Percentiles rank a stretch among this genome's conserved stretches.
Conservation (phyloP, 345 rosid genomes). For the Durio zibethinus region DNA sequence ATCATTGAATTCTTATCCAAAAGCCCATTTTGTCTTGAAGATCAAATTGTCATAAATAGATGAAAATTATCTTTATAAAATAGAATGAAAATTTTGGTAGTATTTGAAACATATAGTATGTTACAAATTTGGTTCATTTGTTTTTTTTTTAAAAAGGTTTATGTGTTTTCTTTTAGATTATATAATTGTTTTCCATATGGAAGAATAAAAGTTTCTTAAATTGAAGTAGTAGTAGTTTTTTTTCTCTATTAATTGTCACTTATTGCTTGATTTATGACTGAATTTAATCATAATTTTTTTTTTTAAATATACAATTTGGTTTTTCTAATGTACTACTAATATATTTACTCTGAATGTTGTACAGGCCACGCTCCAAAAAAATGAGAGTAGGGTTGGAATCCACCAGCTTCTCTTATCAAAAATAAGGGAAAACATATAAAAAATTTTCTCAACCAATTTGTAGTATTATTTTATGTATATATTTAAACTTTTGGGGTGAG, state of each 20-base stretch:
- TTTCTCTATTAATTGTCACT: not conserved
- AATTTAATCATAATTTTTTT: too few relatives aligned
- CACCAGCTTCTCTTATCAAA: not conserved
- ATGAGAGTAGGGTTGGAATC: slow-evolving; percentile 2
- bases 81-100: not conserved
- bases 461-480: slow-evolving; percentile 9
- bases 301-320: not conserved
- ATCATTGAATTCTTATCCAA: not conserved
- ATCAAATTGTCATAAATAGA: not conserved
- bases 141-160: too few relatives aligned
- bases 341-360: not conserved
- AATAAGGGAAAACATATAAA: not conserved
- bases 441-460: not conserved
- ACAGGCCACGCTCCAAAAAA: not conserved
- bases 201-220: too few relatives aligned
- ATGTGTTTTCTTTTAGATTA: too few relatives aligned
- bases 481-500: slow-evolving; percentile 26
- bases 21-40: not conserved
- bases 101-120: not conserved
- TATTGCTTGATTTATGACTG: not conserved
- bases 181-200: too few relatives aligned
- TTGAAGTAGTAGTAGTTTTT: too few relatives aligned
- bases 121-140: not conserved
- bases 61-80: not conserved
- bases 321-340: too few relatives aligned